Percentiles rank a stretch among this genome's conserved stretches.
Evolutionary conservation across 768 basidiomycete species (phyloP).

Genomic region (Leccinum pellstonianum): DNA sequence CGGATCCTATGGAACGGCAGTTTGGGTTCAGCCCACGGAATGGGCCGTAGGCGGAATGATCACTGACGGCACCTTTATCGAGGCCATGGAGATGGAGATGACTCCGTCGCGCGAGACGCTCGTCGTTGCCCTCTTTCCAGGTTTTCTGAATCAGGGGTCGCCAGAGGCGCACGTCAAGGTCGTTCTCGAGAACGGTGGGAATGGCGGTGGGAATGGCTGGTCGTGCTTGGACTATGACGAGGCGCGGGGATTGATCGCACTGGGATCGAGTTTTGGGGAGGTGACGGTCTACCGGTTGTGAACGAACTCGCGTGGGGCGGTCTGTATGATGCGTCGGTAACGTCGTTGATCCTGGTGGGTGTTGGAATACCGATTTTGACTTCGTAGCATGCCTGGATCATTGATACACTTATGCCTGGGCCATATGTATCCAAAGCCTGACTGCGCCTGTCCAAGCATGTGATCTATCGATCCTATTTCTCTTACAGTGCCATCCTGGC

Average conservation of each 20-base stretch:
- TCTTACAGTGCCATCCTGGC: no score
- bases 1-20: slow-evolving; percentile 55
- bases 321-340: neutral
- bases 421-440: neutral
- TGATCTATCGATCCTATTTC: neutral
- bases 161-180: slow-evolving; percentile 28
- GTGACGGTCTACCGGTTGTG: slow-evolving; percentile 37
- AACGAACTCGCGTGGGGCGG: slow-evolving; percentile 1
- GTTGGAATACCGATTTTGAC: neutral
- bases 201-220: slow-evolving; percentile 34
- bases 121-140: slow-evolving; percentile 52
- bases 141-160: slow-evolving; percentile 26
- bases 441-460: neutral
- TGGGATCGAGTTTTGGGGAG: slow-evolving; percentile 50
- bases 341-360: neutral
- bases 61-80: slow-evolving; percentile 17
- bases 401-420: neutral
- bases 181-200: slow-evolving; percentile 33
- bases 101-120: slow-evolving; percentile 38
- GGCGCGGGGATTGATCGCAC: slow-evolving; percentile 48
- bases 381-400: neutral
- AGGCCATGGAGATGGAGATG: slow-evolving; percentile 16
- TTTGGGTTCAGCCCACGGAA: slow-evolving; percentile 61
- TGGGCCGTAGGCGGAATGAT: slow-evolving; percentile 41
- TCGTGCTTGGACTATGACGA: slow-evolving; percentile 64